Evolutionary conservation across 2,329 filamentous ascomycete genomes (phyloP), one percentile per base, ranked within the genome.

Genomic region (Colletotrichum trifolii): DNA sequence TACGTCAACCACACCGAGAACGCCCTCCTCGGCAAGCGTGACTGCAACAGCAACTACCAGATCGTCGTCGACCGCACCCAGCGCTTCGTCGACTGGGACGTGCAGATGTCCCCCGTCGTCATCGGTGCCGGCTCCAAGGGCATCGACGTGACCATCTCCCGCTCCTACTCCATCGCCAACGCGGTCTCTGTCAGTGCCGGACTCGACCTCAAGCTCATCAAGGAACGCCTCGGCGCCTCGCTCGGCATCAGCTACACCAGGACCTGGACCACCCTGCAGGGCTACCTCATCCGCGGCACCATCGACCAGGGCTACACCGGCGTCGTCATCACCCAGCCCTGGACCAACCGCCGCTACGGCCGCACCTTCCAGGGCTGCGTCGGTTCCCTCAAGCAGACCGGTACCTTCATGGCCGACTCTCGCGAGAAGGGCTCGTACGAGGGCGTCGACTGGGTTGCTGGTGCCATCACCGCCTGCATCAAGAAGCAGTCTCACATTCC

Each of bases 81-180:
- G 56, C 61, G 65, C 36, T 67, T 67, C 43, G 57, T 65, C 48
- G 61, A 67, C 56, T 65, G 61, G 65, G 65, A 67, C 47, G 52
- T 60, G 8, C 61, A 65, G 40, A 65, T 65, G 61, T 65, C 61
- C 12, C 64, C 64, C n/a, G 60, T 67, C 36, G 55, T 67, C 46
- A 59, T 64, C 15, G 64, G 60, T 13, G 46, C 50, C 25, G 52
- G 60, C 8, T 17, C 36, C n/a, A 56, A 56, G 17, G 64, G 64
- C n/a, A 60, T 67, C 12, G 56, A 59, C 12, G 40, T 67, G 17
- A 59, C 60, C 35, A 45, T 67, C 38, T 52, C 64, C 36, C 56
- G 54, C 38, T 64, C 55, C 34, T 67, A 54, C 50, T 46, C 55
- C 8, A 12, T 67, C 15, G 39, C 55, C 55, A 54, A 67, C 60